Conservation (phyloP, 768 basidiomycete genomes). For the Suillus brevipes region DNA sequence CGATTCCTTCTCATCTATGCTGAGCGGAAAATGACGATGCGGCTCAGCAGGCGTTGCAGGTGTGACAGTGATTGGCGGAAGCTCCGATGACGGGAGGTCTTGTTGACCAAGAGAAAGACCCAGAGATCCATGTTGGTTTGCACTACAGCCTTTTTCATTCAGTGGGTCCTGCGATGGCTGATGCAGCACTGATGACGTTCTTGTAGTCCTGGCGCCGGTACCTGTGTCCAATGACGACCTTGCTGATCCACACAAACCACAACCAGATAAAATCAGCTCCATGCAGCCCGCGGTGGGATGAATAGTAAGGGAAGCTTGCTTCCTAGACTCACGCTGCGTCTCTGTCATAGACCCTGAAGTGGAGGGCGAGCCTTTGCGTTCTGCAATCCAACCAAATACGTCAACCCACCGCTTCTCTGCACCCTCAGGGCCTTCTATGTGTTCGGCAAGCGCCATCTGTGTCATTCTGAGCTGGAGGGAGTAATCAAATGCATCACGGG, state of each 20-base stretch:
- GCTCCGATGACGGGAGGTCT: conserved; percentile 1
- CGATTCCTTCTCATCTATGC: conserved; percentile 19
- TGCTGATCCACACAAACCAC: conserved; percentile 15
- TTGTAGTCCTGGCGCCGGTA: conserved; percentile 25
- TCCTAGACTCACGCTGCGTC: conserved; percentile 23
- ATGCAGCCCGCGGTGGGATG: background rate
- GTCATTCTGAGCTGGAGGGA: conserved; percentile 87
- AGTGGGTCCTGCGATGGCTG: conserved; percentile 15
- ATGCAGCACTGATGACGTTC: conserved; percentile 16
- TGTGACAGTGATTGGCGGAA: conserved; percentile 54
- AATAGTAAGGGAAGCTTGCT: background rate
- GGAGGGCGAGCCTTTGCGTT: conserved; percentile 39
- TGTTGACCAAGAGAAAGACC: conserved; percentile 9
- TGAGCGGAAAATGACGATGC: conserved; percentile 20
- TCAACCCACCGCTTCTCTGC: conserved; percentile 82
- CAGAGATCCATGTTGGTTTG: conserved; percentile 1
- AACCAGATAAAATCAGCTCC: conserved; percentile 8
- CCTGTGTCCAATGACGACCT: conserved; percentile 33
- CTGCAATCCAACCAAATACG: conserved; percentile 84
- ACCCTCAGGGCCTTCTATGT: conserved; percentile 81
- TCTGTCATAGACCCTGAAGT: conserved; percentile 18
- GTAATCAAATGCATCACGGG: conserved; percentile 67
- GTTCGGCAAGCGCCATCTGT: conserved; percentile 77
- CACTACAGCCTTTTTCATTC: conserved; percentile 12
- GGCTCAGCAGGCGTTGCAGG: conserved; percentile 57